Base-by-base conservation (phyloP, 225 moss, liverwort and hornwort species). In the Polytrichum commune region DNA sequence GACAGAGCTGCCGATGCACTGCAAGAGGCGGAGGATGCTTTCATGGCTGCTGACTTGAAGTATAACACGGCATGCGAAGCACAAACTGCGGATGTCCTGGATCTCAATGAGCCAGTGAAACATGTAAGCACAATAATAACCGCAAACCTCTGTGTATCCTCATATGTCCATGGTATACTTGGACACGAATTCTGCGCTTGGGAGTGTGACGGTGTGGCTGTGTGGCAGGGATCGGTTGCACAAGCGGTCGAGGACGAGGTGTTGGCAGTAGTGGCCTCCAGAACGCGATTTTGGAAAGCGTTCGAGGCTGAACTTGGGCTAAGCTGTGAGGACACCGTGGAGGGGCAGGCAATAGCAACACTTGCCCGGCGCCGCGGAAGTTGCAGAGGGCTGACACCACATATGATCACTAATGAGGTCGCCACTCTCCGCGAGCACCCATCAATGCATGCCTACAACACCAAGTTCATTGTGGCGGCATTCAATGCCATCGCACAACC, bases 341-440 rank as follows among this genome's bases (percentile, higher is more conserved):
- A 20, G 5, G 58, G 58, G 23, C 20, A 58, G 0, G 0, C 58
- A 10, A 0, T 58, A 6, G 23, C 8, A 23, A 4, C 58, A 22
- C 58, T 58, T n/a, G 20, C 5, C 22, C 5, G 6, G 6, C 5
- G 20, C 5, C n/a, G 58, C 5, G 58, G n/a, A n/a, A 23, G n/a
- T 6, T 23, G 20, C 7, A 6, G 23, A 0, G 58, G 58, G 2
- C 6, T 23, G 8, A 20, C n/a, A 0, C 58, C 23, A 6, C 3
- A 3, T 0, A 58, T 58, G 58, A 23, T 58, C 4, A 22, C 0
- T n/a, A 23, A 58, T 5, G 58, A 58, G 58, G 20, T 58, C 6
- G n/a, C 0, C 2, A 5, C 5, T 0, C 23, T n/a, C 0, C 6
- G 58, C 7, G 0, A 0, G 7, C 8, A 3, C 6, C n/a, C 5